Evolutionary conservation across 495 filamentous ascomycete genomes (phyloP).

Genomic region (Xylaria venustula): DNA sequence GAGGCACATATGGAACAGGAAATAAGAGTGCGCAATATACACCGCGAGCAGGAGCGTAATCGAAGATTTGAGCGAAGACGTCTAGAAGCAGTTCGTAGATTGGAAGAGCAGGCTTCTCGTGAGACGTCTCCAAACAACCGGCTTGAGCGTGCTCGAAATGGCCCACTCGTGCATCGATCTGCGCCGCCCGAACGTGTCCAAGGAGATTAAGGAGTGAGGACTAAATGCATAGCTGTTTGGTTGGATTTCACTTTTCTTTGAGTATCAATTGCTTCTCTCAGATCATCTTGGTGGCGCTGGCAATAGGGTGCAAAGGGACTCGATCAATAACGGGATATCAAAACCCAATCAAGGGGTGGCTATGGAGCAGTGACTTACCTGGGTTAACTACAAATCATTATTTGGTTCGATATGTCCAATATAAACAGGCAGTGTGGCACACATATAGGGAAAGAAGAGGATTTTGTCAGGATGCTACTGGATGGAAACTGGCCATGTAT

Average conservation of each 20-base stretch:
- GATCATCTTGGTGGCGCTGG: background rate
- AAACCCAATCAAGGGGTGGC: no score
- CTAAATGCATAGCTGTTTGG: background rate
- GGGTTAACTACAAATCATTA: no score
- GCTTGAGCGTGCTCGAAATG: background rate
- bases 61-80: constrained; percentile 40
- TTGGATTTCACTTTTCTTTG: background rate
- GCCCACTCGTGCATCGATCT: background rate
- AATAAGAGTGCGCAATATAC: constrained; percentile 30
- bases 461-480: background rate
- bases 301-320: background rate
- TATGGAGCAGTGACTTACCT: no score
- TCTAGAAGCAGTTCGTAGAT: constrained; percentile 31
- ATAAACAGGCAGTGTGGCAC: background rate
- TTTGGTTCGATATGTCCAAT: background rate
- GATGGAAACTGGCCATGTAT: background rate
- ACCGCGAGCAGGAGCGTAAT: constrained; percentile 39
- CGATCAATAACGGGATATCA: background rate
- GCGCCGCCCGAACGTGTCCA: background rate
- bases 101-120: constrained; percentile 22
- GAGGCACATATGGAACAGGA: constrained; percentile 39
- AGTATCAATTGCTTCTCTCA: background rate
- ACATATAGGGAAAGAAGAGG: background rate
- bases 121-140: constrained; percentile 18
- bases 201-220: background rate